Evolutionary conservation across 306 rosid species (phyloP), one percentile per base, ranked within the genome.

Genomic region (Hylodesmum podocarpum): DNA sequence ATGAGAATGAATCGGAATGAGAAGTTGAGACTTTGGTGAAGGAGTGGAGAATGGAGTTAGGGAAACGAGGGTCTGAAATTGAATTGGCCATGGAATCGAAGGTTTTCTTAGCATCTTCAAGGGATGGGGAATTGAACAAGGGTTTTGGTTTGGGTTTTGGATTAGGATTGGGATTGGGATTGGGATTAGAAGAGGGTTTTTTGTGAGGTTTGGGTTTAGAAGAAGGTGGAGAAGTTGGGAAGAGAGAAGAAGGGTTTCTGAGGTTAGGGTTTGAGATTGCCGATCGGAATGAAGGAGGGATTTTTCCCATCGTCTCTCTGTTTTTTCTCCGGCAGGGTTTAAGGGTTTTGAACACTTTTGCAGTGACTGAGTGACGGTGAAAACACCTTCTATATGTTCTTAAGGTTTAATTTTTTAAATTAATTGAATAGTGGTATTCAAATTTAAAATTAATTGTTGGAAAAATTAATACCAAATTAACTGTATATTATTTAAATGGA

Each of bases 1-100:
- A 84, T 8, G 91, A 70, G 29, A 90, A 59, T 72, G 98, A 95
- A 31, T 90, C 98, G 34, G 75, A 1, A 8, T 46, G 62, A 72
- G 84, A 5, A 50, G 89, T 58, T 74, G 97, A 84, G 70, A 92
- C 72, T 12, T 93, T 78, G 50, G 93, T 85, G 70, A 86, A 95
- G 70, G 91, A 89, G 59, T 89, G 92, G 57, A 95, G 93, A 37
- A 90, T 83, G 50, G 91, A 76, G 54, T 90, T 90, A 73, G 86
- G 86, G 70, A 82, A 76, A 43, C 89, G 90, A 25, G 43, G 73
- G 78, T 89, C 90, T 8, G 62, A 43, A 9, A 65, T 9, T 50
- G 75, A 66, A 62, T 83, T 24, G 21, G 79, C 33, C 43, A 94
- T 62, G 65, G 97, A 87, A 43, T 72, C 44, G 87, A 89, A 86